Conservation (phyloP, 371 early-diverging fungal genomes). For the Rhizomucor pusillus region DNA sequence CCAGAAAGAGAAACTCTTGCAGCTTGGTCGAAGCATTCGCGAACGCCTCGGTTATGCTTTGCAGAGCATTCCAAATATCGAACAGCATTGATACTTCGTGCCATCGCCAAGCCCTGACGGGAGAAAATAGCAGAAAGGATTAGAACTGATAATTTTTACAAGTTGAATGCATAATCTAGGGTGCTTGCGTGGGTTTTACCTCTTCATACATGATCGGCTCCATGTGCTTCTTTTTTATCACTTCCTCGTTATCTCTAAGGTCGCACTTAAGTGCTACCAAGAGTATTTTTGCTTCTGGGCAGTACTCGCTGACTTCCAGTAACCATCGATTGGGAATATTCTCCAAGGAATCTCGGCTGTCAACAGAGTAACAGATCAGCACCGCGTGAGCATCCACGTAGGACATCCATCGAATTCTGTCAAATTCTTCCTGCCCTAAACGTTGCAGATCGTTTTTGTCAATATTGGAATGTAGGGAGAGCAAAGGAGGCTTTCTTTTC, state of each 20-base stretch:
- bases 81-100: constrained; percentile 45
- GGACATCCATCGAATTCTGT: constrained; percentile 48
- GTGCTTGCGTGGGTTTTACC: constrained; percentile 27
- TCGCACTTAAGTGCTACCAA: constrained; percentile 60
- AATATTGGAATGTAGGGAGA: neutral
- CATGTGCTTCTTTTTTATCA: constrained; percentile 7
- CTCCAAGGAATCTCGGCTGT: constrained; percentile 52
- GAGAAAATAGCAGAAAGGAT: neutral
- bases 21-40: constrained; percentile 52
- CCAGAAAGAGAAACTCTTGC: constrained; percentile 48
- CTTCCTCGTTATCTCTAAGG: constrained; percentile 40
- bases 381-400: constrained; percentile 55
- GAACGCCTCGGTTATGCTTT: constrained; percentile 52
- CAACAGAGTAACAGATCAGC: constrained; percentile 59
- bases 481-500: no score
- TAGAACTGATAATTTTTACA: no score
- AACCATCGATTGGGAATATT: constrained; percentile 57
- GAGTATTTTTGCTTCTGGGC: constrained; percentile 46
- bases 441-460: neutral
- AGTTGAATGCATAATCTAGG: no score
- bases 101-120: constrained; percentile 43
- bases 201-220: constrained; percentile 46
- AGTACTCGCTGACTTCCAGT: constrained; percentile 43
- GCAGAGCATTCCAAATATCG: constrained; percentile 57
- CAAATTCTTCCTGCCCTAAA: constrained; percentile 68